These are phyloP conservation scores for Ulmus americana DNA, from an alignment of 331 rosid species.

Conservation along the genomic window DNA sequence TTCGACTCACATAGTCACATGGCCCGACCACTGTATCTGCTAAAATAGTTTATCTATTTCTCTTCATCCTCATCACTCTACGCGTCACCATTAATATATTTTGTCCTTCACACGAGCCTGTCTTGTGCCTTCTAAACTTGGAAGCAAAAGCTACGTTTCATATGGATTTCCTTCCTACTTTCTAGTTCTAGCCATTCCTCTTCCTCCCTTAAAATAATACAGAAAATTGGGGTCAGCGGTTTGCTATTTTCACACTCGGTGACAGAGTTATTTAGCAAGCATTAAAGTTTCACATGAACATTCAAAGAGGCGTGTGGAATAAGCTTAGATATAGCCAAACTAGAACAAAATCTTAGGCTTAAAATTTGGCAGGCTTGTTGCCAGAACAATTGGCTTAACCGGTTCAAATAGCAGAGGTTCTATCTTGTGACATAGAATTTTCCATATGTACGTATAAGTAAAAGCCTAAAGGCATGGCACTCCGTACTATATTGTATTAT, in stretches of 20 bases:
- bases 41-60: neutral
- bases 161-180: neutral
- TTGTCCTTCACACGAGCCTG: conserved; percentile 1
- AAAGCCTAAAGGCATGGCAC: too few species aligned
- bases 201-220: neutral
- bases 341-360: too few species aligned
- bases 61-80: neutral
- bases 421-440: too few species aligned
- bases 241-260: neutral
- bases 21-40: neutral
- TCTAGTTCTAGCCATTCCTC: neutral
- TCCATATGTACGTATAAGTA: too few species aligned
- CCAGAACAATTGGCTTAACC: too few species aligned
- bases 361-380: too few species aligned
- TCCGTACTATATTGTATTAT: too few species aligned
- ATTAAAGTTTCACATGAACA: too few species aligned
- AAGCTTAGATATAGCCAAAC: too few species aligned
- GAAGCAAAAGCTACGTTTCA: neutral
- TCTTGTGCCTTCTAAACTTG: neutral
- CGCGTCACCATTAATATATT: neutral
- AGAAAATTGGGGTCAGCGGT: neutral
- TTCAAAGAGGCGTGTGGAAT: too few species aligned
- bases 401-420: too few species aligned
- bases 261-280: too few species aligned
- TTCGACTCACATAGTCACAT: conserved; percentile 1